Base-by-base conservation (phyloP, 2,329 filamentous ascomycete species). In the Rosellinia necatrix region DNA sequence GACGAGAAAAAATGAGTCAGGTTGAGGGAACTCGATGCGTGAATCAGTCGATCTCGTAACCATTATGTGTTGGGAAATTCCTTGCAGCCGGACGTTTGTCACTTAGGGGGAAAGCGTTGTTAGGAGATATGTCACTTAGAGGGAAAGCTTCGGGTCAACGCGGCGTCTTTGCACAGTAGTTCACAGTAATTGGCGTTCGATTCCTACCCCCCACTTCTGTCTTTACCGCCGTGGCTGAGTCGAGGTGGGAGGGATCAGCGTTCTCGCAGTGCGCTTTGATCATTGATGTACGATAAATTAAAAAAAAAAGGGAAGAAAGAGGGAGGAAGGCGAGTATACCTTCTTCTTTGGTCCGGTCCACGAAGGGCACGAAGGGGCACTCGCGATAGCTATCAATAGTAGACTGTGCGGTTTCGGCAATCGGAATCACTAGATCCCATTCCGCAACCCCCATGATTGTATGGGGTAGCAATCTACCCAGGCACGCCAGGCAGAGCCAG, bases 71-170 rank as follows among this genome's bases (percentile, higher is more conserved):
- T 48, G 40, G 21, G 17, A 38, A 43, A 44, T 32, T 29, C 30
- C 22, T 46, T 13, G 42, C 40, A 29, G 40, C n/a, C 38, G 49
- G 57, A 38, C 35, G 15, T 55, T 30, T 58, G 44, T 58, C 55
- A 58, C 55, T 58, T 58, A 54, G 50, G 55, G 55, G 55, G 56
- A 59, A 59, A 59, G 52, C 52, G 51, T 25, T 42, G 48, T 53
- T 44, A 53, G 52, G 56, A 50, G 37, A 52, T 60, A 53, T 58
- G 38, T 60, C 58, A 60, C 54, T 60, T 60, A 60, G 55, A 30
- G 59, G 59, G 47, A 62, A 62, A 60, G 60, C 57, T 43, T 62
- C 60, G 60, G 60, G 57, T 49, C 40, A 53, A 60, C 32, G 47
- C 57, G 60, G 60, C 53, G 34, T 54, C 49, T 50, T 40, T 13